Conservation (phyloP, 805 yeast genomes). For the Lachancea meyersii region DNA sequence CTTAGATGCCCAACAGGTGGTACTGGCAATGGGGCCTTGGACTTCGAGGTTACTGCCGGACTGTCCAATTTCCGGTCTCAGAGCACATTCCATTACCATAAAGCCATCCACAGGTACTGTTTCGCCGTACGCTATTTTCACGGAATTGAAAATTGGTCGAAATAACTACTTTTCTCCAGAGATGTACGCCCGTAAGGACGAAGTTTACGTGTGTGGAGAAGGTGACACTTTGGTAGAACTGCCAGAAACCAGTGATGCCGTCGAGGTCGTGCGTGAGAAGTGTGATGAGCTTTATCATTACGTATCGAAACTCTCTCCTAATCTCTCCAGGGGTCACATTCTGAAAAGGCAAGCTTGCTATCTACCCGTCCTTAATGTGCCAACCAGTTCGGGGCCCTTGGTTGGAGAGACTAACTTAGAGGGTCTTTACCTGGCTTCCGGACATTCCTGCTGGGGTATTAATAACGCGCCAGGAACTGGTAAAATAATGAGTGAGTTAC, state of each 20-base stretch:
- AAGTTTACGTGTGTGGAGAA: constrained; percentile 95
- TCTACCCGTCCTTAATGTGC: constrained; percentile 88
- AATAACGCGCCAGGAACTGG: constrained; percentile 98
- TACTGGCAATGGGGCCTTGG: constrained; percentile 94
- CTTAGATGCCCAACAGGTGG: constrained; percentile 60
- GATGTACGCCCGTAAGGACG: constrained; percentile 90
- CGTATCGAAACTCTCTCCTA: constrained; percentile 70
- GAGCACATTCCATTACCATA: constrained; percentile 93
- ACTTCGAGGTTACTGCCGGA: constrained; percentile 83
- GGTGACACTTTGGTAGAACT: constrained; percentile 86
- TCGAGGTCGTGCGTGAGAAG: constrained; percentile 76
- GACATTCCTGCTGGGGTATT: constrained; percentile 98
- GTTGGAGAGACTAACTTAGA: constrained; percentile 89
- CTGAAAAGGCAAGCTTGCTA: constrained; percentile 89
- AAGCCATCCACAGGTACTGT: constrained; percentile 72
- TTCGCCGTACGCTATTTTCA: constrained; percentile 90
- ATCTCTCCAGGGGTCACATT: constrained; percentile 66
- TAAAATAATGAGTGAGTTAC: constrained; percentile 78
- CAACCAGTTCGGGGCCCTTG: constrained; percentile 87
- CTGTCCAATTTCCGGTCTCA: constrained; percentile 88
- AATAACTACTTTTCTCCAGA: constrained; percentile 81
- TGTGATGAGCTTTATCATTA: constrained; percentile 82
- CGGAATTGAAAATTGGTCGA: constrained; percentile 73
- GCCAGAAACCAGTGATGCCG: constrained; percentile 92
- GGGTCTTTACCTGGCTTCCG: constrained; percentile 73